Conservation (phyloP, 2,329 filamentous ascomycete species). For the Fusarium guadeloupense region DNA sequence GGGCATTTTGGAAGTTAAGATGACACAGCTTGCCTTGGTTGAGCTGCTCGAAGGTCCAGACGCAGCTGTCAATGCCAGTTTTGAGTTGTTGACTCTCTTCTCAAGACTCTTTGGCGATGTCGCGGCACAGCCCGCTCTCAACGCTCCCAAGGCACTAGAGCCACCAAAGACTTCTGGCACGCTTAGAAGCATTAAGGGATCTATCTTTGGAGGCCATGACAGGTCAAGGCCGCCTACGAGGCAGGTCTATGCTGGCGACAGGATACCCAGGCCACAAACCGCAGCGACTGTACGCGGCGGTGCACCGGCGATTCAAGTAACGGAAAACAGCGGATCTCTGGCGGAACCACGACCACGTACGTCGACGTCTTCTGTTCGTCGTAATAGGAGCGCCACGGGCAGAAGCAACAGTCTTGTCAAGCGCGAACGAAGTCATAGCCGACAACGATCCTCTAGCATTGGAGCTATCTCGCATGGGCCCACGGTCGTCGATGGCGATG, state of each 20-base stretch:
- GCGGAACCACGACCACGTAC: conserved; percentile 48
- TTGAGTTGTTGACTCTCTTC: conserved; percentile 85
- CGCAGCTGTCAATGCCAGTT: conserved; percentile 86
- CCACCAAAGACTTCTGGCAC: conserved; percentile 78
- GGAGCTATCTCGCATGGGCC: conserved; percentile 51
- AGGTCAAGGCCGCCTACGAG: conserved; percentile 56
- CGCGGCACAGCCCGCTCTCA: conserved; percentile 57
- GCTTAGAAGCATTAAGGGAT: conserved; percentile 73
- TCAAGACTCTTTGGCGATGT: conserved; percentile 76
- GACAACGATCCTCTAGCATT: conserved; percentile 56
- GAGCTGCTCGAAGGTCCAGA: conserved; percentile 86
- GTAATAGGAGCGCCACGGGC: conserved; percentile 57
- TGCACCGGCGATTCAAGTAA: conserved; percentile 81
- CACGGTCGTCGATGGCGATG: conserved; percentile 60
- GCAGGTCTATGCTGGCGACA: conserved; percentile 52
- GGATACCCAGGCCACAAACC: conserved; percentile 50
- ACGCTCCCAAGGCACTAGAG: conserved; percentile 55
- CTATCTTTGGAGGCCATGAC: conserved; percentile 76
- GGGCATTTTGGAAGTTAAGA: conserved; percentile 90
- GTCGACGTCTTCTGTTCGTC: conserved; percentile 46
- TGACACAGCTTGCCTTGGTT: conserved; percentile 87
- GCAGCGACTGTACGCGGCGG: conserved; percentile 54
- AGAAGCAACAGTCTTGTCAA: conserved; percentile 64
- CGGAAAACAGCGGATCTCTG: conserved; percentile 65
- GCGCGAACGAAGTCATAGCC: conserved; percentile 60